Percentiles rank a stretch among this genome's conserved stretches.
Evolutionary conservation across 2,329 filamentous ascomycete species (phyloP).

Genomic region (Colletotrichum shisoi): DNA sequence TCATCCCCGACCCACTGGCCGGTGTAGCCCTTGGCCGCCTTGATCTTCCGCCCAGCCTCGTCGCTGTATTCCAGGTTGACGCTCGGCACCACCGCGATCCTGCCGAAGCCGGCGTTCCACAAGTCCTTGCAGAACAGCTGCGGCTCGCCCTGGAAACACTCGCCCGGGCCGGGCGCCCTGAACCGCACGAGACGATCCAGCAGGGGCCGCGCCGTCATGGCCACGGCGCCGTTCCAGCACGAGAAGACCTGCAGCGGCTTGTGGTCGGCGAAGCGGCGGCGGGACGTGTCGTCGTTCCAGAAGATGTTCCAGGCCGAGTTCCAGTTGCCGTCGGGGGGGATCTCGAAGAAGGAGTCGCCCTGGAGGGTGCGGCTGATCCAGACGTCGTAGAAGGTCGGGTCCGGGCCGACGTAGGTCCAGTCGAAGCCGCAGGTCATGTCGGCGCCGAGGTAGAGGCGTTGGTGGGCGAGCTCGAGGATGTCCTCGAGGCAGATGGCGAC

Average conservation of each 20-base stretch:
- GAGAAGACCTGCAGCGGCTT: conserved; percentile 67
- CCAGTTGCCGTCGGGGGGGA: conserved; percentile 60
- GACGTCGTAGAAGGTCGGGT: conserved; percentile 65
- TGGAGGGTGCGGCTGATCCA: conserved; percentile 59
- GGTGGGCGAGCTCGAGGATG: conserved; percentile 55
- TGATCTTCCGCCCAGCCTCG: conserved; percentile 55
- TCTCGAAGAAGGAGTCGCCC: conserved; percentile 64
- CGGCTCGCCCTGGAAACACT: conserved; percentile 65
- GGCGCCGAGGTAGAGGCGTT: conserved; percentile 58
- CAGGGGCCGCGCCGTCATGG: conserved; percentile 58
- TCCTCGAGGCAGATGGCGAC: conserved; percentile 63
- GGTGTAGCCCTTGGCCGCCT: conserved; percentile 60
- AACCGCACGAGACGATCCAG: conserved; percentile 56
- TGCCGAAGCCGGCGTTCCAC: conserved; percentile 59
- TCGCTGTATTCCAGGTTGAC: conserved; percentile 65
- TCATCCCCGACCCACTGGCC: conserved; percentile 49
- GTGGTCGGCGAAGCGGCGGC: conserved; percentile 46
- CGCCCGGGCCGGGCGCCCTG: conserved; percentile 49
- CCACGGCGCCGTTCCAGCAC: conserved; percentile 67
- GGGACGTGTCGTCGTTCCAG: conserved; percentile 55
- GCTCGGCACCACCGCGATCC: conserved; percentile 63
- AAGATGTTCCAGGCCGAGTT: conserved; percentile 60
- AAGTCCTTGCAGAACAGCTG: conserved; percentile 65
- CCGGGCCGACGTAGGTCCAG: conserved; percentile 57
- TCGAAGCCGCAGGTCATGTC: conserved; percentile 69